Evolutionary conservation across 768 basidiomycete genomes (phyloP).

Genomic region (Sarcodon aspratus): DNA sequence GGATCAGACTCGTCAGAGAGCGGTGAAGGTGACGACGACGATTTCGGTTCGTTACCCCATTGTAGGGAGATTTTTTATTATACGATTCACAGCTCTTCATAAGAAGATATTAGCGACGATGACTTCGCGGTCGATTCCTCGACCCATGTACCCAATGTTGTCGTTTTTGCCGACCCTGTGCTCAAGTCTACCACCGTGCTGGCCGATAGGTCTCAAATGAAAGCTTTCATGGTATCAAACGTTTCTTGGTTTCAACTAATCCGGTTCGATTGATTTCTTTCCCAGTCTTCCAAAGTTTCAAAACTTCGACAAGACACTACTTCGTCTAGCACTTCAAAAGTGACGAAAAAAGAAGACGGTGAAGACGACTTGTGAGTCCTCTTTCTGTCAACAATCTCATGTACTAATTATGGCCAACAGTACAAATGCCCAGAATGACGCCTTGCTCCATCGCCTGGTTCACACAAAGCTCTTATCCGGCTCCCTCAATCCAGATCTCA

Average conservation of each 20-base stretch:
- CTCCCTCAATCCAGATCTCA: conserved; percentile 42
- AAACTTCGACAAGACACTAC: conserved; percentile 34
- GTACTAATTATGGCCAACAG: conserved; percentile 25
- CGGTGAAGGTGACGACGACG: neutral
- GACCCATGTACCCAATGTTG: conserved; percentile 29
- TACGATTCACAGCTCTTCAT: too few species aligned
- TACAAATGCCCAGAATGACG: conserved; percentile 69
- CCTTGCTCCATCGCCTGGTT: conserved; percentile 63
- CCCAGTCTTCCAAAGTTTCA: conserved; percentile 68
- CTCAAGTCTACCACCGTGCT: conserved; percentile 13
- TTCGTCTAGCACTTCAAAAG: neutral
- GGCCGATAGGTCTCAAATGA: conserved; percentile 32
- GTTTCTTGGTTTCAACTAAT: neutral
- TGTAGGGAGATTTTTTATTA: too few species aligned
- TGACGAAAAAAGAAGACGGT: conserved; percentile 16
- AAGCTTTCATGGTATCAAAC: conserved; percentile 60
- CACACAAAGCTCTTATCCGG: conserved; percentile 75
- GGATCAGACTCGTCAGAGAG: conserved; percentile 4
- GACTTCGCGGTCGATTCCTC: neutral
- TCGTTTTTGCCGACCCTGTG: conserved; percentile 40
- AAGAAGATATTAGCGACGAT: neutral
- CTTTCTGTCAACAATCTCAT: neutral
- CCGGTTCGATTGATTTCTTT: conserved; percentile 1
- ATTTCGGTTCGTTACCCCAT: conserved; percentile 2
- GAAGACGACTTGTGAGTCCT: conserved; percentile 39